Evolutionary conservation across 2,329 filamentous ascomycete genomes (phyloP).

Genomic region (Venturia nashicola): DNA sequence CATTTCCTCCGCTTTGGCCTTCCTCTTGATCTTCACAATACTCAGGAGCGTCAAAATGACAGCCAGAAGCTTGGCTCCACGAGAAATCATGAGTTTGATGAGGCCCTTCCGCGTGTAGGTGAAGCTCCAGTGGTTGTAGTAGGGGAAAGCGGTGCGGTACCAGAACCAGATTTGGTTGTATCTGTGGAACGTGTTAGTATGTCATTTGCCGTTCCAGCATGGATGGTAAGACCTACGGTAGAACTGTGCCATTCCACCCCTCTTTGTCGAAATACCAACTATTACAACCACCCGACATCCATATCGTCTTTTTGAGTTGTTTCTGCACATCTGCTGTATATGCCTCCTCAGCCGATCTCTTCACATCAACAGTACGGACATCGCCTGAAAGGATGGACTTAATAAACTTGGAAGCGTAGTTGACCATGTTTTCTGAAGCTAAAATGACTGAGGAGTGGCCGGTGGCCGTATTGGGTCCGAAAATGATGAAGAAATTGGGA

Average conservation of each 20-base stretch:
- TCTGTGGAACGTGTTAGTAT: slow-evolving; percentile 19
- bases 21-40: background rate
- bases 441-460: slow-evolving; percentile 50
- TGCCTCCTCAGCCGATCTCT: slow-evolving; percentile 32
- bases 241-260: slow-evolving; percentile 36
- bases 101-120: slow-evolving; percentile 37
- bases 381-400: slow-evolving; percentile 38
- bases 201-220: background rate
- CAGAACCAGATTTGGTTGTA: slow-evolving; percentile 40
- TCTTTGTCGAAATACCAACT: slow-evolving; percentile 38
- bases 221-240: too few species aligned
- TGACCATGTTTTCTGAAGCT: slow-evolving; percentile 48
- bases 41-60: background rate
- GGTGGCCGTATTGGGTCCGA: slow-evolving; percentile 51
- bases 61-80: background rate
- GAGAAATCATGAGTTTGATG: slow-evolving; percentile 15
- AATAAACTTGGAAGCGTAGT: slow-evolving; percentile 48
- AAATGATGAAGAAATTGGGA: slow-evolving; percentile 53
- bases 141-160: slow-evolving; percentile 38
- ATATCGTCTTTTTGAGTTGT: slow-evolving; percentile 34
- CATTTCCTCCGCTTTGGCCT: background rate
- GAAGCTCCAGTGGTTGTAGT: slow-evolving; percentile 42
- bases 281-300: slow-evolving; percentile 31
- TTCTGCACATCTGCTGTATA: slow-evolving; percentile 37
- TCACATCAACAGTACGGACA: slow-evolving; percentile 34